phyloP scores from a whole-genome alignment of 306 rosid species.

The Dalbergia cultrata region DNA sequence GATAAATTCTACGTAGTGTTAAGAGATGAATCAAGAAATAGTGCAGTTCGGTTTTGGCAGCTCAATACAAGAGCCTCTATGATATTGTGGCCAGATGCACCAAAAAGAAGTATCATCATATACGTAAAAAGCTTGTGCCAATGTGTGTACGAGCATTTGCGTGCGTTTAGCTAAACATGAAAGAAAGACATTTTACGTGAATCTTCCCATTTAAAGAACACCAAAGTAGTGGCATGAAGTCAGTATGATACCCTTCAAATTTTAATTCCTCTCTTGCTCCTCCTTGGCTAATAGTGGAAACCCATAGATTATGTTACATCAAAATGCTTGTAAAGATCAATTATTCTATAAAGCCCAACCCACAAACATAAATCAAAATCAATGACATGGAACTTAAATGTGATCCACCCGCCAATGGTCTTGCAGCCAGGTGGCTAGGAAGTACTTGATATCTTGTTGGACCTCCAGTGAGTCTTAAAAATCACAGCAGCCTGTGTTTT shows the following conservation, averaged over 20 bases:
- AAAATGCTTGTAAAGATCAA: background rate
- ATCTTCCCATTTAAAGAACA: background rate
- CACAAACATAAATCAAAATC: constrained; percentile 7
- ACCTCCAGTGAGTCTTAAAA: constrained; percentile 3
- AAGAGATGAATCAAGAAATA: background rate
- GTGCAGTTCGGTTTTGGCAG: constrained; percentile 1
- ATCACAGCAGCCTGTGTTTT: background rate
- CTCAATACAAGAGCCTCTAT: background rate
- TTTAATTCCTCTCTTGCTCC: background rate
- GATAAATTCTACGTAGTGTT: background rate
- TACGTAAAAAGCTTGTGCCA: background rate
- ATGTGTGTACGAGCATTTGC: no score
- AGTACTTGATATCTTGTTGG: background rate
- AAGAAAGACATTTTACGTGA: background rate
- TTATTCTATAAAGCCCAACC: constrained; percentile 14
- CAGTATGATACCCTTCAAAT: background rate
- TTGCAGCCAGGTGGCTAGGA: constrained; percentile 11
- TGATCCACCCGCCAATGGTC: constrained; percentile 13
- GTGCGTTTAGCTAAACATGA: background rate
- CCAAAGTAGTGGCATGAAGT: background rate
- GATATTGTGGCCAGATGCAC: background rate
- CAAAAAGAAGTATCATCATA: background rate
- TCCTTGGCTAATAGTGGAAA: constrained; percentile 15
- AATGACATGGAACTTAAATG: constrained; percentile 23
- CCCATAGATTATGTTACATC: background rate